A percentile compares a stretch with the other conserved stretches of the same genome.
phyloP scores from a whole-genome alignment of 345 rosid genomes.

The Punica granatum region DNA sequence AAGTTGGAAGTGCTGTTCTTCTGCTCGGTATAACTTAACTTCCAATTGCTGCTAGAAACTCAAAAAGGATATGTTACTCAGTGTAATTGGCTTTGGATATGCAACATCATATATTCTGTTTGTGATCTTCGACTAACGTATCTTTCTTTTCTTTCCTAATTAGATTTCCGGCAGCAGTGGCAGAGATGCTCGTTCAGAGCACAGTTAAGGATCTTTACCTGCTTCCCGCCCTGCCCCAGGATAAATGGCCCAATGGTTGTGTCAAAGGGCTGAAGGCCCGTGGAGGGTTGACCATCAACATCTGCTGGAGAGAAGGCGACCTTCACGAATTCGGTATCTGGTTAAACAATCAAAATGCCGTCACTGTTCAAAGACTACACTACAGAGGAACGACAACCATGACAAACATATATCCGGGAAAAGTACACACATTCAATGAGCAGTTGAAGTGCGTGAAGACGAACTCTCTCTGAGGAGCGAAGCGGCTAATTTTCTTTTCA shows the following conservation, averaged over 20 bases:
- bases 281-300: constrained; percentile 55
- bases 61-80: too few species aligned
- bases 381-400: constrained; percentile 44
- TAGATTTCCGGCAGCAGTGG: constrained; percentile 74
- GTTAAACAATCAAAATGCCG: constrained; percentile 29
- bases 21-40: too few species aligned
- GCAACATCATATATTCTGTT: too few species aligned
- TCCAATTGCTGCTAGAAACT: too few species aligned
- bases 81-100: too few species aligned
- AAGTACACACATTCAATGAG: constrained; percentile 47
- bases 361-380: constrained; percentile 31
- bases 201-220: constrained; percentile 61
- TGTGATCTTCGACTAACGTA: not conserved
- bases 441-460: constrained; percentile 44
- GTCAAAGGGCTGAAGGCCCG: constrained; percentile 81
- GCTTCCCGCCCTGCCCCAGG: constrained; percentile 76
- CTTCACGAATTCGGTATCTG: constrained; percentile 62
- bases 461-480: constrained; percentile 7
- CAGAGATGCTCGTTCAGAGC: constrained; percentile 92
- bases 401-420: constrained; percentile 37
- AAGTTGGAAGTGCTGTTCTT: too few species aligned
- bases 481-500: not conserved
- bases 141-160: not conserved
- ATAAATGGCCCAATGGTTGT: constrained; percentile 77
- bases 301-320: constrained; percentile 76